A percentile compares a stretch with the other conserved stretches of the same genome.
Conservation (phyloP, 345 rosid genomes). For the Melastoma malabathricum region DNA sequence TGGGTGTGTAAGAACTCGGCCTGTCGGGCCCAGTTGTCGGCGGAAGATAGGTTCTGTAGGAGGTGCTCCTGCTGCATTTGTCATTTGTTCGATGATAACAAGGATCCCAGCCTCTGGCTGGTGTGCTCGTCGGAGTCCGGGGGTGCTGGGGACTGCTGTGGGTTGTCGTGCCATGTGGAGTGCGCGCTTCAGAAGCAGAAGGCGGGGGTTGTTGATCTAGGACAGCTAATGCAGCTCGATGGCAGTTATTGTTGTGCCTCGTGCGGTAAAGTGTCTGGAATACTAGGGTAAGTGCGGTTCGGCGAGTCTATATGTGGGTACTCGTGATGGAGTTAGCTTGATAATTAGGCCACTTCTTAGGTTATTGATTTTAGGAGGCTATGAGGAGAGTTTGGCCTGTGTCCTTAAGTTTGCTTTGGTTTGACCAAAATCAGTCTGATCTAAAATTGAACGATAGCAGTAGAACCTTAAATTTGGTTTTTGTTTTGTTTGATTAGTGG, state of each 20-base stretch:
- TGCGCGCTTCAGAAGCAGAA: constrained; percentile 77
- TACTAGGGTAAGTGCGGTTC: constrained; percentile 54
- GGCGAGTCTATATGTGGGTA: background rate
- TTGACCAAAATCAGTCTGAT: too few species aligned
- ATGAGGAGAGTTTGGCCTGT: too few species aligned
- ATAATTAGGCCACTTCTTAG: too few species aligned
- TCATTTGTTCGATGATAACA: constrained; percentile 80
- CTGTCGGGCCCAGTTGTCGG: constrained; percentile 45
- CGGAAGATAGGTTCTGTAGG: constrained; percentile 71
- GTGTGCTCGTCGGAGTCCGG: constrained; percentile 46
- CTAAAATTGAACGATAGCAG: too few species aligned
- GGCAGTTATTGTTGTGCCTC: constrained; percentile 88
- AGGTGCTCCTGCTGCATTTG: constrained; percentile 98
- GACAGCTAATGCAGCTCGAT: constrained; percentile 76
- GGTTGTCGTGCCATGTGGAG: constrained; percentile 82
- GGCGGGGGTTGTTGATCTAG: constrained; percentile 74
- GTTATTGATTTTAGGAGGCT: too few species aligned
- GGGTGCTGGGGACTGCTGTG: constrained; percentile 54
- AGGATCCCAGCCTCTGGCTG: constrained; percentile 78
- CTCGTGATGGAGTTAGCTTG: too few species aligned
- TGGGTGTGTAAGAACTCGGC: constrained; percentile 72
- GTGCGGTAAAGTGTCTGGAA: constrained; percentile 91
- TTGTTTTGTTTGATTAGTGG: too few species aligned
- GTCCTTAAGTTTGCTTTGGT: too few species aligned
- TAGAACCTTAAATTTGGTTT: too few species aligned